A percentile compares a stretch with the other conserved stretches of the same genome.
These are phyloP conservation scores for Talaromyces trachyspermus DNA, from an alignment of 495 filamentous ascomycete species.

Conservation along the genomic window DNA sequence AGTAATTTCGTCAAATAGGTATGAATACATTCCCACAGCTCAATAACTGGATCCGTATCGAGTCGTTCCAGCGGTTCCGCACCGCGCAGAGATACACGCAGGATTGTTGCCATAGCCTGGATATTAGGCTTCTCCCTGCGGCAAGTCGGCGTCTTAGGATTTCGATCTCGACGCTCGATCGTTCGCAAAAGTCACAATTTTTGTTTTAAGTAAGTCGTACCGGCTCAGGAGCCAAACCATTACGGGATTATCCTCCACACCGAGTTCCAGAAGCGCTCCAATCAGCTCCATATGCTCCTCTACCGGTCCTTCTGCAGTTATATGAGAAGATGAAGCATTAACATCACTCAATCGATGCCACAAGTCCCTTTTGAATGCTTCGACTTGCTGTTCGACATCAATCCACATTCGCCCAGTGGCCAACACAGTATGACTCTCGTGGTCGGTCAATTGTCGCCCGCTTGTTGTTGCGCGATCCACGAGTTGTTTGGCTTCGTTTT, in stretches of 20 bases:
- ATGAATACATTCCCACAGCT: conserved; percentile 83
- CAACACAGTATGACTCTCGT: conserved; percentile 74
- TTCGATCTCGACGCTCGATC: conserved; percentile 84
- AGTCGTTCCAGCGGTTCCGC: conserved; percentile 46
- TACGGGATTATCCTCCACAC: conserved; percentile 91
- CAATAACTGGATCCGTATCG: conserved; percentile 70
- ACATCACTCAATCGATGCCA: conserved; percentile 70
- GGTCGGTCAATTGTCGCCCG: conserved; percentile 51
- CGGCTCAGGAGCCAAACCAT: conserved; percentile 89
- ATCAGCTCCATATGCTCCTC: conserved; percentile 90
- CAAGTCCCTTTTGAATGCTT: conserved; percentile 76
- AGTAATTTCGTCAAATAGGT: conserved; percentile 61
- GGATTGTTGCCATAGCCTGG: conserved; percentile 60
- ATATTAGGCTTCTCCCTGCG: conserved; percentile 61
- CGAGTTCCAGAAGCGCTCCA: conserved; percentile 76
- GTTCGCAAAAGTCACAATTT: conserved; percentile 72
- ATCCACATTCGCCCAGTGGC: conserved; percentile 91
- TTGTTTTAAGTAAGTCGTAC: conserved; percentile 79
- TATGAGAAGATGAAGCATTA: conserved; percentile 36
- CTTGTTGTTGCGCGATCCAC: conserved; percentile 44
- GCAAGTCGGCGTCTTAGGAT: conserved; percentile 75
- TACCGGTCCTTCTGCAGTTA: conserved; percentile 37
- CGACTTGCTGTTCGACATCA: conserved; percentile 77
- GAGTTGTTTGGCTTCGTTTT: conserved; percentile 62
- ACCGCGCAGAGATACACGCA: conserved; percentile 62